A percentile compares a stretch with the other conserved stretches of the same genome.
phyloP scores from a whole-genome alignment of 768 basidiomycete genomes.

The Gloeophyllum trabeum region DNA sequence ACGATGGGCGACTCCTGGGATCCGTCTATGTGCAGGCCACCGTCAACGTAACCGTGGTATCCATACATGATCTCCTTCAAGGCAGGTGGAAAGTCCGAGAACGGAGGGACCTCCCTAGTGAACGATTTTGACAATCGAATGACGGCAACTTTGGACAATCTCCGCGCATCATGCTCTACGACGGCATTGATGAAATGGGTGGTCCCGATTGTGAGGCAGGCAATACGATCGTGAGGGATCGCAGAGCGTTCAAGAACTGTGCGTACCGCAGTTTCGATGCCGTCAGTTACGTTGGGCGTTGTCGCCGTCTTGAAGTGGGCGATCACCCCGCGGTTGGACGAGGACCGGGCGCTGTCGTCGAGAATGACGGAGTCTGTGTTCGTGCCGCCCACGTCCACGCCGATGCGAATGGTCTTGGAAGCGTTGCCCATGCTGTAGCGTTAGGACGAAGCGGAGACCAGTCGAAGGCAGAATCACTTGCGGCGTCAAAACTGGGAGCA shows the following conservation, averaged over 20 bases:
- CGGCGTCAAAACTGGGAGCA: too few relatives aligned
- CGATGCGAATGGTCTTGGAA: slow-evolving; percentile 9
- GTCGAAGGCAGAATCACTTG: too few relatives aligned
- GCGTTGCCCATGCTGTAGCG: background rate
- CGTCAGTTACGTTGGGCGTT: slow-evolving; percentile 43
- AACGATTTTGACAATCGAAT: slow-evolving; percentile 53
- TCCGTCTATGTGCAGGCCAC: slow-evolving; percentile 25
- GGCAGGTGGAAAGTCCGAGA: slow-evolving; percentile 34
- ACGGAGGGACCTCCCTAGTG: slow-evolving; percentile 46
- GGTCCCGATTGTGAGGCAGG: slow-evolving; percentile 45
- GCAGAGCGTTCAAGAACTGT: slow-evolving; percentile 28
- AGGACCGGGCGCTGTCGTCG: slow-evolving; percentile 15
- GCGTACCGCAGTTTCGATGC: slow-evolving; percentile 42
- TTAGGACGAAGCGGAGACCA: too few relatives aligned
- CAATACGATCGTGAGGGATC: slow-evolving; percentile 25
- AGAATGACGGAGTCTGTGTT: slow-evolving; percentile 31
- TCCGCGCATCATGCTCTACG: slow-evolving; percentile 39
- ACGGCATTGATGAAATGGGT: slow-evolving; percentile 30
- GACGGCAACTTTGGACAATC: slow-evolving; percentile 51
- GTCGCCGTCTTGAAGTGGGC: slow-evolving; percentile 37
- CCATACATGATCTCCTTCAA: slow-evolving; percentile 19
- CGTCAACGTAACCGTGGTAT: slow-evolving; percentile 25
- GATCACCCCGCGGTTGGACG: slow-evolving; percentile 9
- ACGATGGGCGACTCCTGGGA: background rate
- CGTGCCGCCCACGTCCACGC: slow-evolving; percentile 21